A percentile compares a stretch with the other conserved stretches of the same genome.
Conservation (phyloP, 2,329 filamentous ascomycete species). For the Arthrobotrys musiformis region DNA sequence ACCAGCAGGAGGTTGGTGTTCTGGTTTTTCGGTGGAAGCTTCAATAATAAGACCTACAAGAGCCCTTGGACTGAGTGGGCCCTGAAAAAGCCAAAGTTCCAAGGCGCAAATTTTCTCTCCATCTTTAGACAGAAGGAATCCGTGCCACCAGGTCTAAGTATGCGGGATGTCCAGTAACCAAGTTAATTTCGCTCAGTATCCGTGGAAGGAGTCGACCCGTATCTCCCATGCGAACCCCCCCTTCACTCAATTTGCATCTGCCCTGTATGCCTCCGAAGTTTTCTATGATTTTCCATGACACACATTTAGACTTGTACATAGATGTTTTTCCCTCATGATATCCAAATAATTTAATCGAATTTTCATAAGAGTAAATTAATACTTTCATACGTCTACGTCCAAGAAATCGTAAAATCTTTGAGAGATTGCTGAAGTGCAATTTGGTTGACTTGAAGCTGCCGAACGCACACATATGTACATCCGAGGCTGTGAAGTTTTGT, state of each 20-base stretch:
- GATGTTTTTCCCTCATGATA: not conserved
- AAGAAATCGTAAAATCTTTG: not conserved
- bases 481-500: not conserved
- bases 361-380: too few species aligned
- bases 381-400: too few species aligned
- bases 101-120: conserved; percentile 3
- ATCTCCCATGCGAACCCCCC: not conserved
- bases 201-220: not conserved
- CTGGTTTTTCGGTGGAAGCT: conserved; percentile 50
- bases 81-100: conserved; percentile 27
- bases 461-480: not conserved
- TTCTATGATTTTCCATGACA: not conserved
- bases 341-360: too few species aligned
- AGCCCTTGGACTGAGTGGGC: conserved; percentile 41
- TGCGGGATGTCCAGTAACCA: not conserved
- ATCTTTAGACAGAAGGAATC: not conserved
- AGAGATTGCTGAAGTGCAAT: not conserved
- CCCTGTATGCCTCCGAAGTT: not conserved
- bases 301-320: conserved; percentile 4
- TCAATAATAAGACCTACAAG: conserved; percentile 40
- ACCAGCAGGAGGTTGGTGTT: conserved; percentile 31
- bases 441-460: not conserved
- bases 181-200: not conserved
- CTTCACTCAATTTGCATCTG: not conserved
- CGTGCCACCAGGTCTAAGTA: not conserved